A percentile compares a stretch with the other conserved stretches of the same genome.
Evolutionary conservation across 2,329 filamentous ascomycete species (phyloP).

Genomic region (Uncinocarpus reesii): DNA sequence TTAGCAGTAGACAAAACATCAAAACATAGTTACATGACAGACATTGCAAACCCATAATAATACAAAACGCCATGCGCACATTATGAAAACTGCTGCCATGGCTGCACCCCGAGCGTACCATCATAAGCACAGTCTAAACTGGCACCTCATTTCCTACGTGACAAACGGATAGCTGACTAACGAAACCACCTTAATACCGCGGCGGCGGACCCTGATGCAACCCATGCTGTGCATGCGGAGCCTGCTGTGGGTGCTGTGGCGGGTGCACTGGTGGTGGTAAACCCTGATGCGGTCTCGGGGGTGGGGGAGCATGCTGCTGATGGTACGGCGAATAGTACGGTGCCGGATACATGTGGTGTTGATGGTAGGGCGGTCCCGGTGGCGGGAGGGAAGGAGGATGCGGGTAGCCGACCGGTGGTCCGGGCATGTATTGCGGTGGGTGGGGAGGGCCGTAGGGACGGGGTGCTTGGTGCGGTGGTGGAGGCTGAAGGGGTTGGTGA

Average conservation of each 20-base stretch:
- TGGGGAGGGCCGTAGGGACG: constrained; percentile 1
- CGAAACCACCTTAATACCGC: not conserved
- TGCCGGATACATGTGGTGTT: constrained; percentile 5
- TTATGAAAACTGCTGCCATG: too few species aligned
- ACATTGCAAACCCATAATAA: not conserved
- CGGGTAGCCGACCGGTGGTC: constrained; percentile 2
- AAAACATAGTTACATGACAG: too few species aligned
- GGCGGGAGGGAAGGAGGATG: constrained; percentile 4
- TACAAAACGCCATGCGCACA: not conserved
- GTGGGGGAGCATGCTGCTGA: constrained; percentile 8
- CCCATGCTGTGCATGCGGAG: not conserved
- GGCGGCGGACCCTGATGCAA: constrained; percentile 7
- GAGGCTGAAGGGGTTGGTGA: too few species aligned
- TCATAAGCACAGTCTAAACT: not conserved
- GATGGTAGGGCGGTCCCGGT: constrained; percentile 9
- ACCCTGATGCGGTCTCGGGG: constrained; percentile 11
- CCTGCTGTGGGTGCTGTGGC: constrained; percentile 6
- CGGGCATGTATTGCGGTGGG: constrained; percentile 10
- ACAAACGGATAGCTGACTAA: not conserved
- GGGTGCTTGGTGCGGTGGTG: constrained; percentile 7
- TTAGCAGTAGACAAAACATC: too few species aligned
- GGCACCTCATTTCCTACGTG: too few species aligned
- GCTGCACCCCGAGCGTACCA: not conserved
- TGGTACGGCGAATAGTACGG: constrained; percentile 10
- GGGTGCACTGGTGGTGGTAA: constrained; percentile 4